phyloP scores from a whole-genome alignment of 106 monocot species.

The Platanthera guangdongensis region DNA sequence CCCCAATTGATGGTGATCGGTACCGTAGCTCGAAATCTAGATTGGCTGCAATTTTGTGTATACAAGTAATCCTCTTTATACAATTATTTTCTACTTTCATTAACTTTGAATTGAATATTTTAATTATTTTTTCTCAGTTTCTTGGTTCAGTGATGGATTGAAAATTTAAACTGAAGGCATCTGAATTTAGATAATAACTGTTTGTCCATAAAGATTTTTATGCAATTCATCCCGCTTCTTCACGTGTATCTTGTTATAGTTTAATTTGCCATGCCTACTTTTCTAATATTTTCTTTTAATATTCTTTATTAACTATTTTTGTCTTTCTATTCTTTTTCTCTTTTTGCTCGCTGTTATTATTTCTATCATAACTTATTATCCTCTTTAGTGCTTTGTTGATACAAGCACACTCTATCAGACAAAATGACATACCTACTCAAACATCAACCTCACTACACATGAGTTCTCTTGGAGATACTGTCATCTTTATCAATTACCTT shows the following conservation, averaged over 20 bases:
- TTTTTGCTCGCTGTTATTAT: too few relatives aligned
- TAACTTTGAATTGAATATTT: not conserved
- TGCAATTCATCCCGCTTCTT: not conserved
- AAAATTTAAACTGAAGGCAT: not conserved
- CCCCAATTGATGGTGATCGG: conserved; percentile 42
- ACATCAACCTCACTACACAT: too few relatives aligned
- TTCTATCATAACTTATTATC: too few relatives aligned
- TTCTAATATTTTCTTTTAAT: not conserved
- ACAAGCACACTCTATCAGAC: too few relatives aligned
- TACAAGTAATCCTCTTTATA: conserved; percentile 46
- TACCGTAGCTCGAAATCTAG: conserved; percentile 76
- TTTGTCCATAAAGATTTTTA: not conserved
- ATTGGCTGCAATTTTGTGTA: conserved; percentile 66
- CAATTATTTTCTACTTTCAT: not conserved
- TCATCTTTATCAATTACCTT: too few relatives aligned
- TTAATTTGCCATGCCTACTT: not conserved
- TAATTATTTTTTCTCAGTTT: not conserved
- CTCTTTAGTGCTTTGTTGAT: too few relatives aligned
- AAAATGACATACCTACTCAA: too few relatives aligned
- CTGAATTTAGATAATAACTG: not conserved
- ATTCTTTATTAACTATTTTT: not conserved
- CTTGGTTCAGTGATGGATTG: not conserved
- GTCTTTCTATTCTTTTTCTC: not conserved
- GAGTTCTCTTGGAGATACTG: too few relatives aligned
- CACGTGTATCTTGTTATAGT: not conserved